phyloP scores from a whole-genome alignment of 495 filamentous ascomycete genomes.

The Opeltia flavorubescens region DNA sequence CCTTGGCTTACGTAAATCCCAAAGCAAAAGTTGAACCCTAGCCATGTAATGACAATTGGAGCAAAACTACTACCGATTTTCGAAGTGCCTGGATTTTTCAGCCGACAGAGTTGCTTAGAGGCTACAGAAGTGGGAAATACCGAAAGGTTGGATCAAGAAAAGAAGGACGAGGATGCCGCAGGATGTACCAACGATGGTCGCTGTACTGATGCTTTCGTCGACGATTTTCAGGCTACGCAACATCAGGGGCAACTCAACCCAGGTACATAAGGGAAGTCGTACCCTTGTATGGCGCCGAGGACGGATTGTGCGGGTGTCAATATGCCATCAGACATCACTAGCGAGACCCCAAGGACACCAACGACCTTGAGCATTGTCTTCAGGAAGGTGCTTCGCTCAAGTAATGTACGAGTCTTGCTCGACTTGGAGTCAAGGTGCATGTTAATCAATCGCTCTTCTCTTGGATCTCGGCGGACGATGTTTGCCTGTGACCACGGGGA shows the following conservation, averaged over 20 bases:
- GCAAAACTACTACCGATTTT: conserved; percentile 53
- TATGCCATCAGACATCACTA: conserved; percentile 57
- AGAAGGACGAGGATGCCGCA: conserved; percentile 57
- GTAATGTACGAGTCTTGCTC: conserved; percentile 37
- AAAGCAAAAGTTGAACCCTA: conserved; percentile 48
- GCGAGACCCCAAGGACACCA: conserved; percentile 56
- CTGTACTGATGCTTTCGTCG: conserved; percentile 22
- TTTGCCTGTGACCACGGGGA: conserved; percentile 25
- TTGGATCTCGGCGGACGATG: conserved; percentile 41
- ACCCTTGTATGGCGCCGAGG: conserved; percentile 56
- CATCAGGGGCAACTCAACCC: not conserved
- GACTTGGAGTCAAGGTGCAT: conserved; percentile 41
- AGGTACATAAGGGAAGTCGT: not conserved
- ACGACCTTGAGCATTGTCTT: conserved; percentile 44
- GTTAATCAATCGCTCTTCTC: conserved; percentile 38
- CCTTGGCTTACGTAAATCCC: conserved; percentile 43
- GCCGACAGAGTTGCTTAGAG: too few relatives aligned
- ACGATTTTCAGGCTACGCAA: conserved; percentile 32
- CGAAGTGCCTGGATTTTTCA: conserved; percentile 47
- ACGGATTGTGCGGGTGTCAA: conserved; percentile 58
- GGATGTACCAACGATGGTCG: conserved; percentile 49
- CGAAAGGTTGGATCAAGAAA: conserved; percentile 58
- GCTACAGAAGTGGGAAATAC: too few relatives aligned
- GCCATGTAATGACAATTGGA: conserved; percentile 62
- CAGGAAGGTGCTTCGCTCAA: conserved; percentile 42